Evolutionary conservation across 495 filamentous ascomycete species (phyloP).

Genomic region (Cercophora newfieldiana): DNA sequence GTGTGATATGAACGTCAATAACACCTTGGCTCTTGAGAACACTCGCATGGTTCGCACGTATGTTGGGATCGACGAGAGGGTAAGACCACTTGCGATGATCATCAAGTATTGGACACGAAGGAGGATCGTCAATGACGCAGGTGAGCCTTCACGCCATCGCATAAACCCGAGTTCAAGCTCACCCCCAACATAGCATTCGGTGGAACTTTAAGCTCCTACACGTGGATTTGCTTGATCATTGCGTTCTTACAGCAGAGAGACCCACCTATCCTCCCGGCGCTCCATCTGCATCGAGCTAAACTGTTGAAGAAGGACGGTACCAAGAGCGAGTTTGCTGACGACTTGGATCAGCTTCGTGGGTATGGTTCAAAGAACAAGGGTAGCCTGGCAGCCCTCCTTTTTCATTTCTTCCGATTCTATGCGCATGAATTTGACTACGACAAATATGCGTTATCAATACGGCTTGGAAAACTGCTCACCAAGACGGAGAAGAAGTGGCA

Average conservation of each 20-base stretch:
- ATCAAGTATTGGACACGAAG: slow-evolving; percentile 95
- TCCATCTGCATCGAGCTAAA: slow-evolving; percentile 74
- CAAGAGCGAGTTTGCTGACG: slow-evolving; percentile 78
- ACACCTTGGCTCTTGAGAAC: slow-evolving; percentile 89
- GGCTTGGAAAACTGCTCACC: slow-evolving; percentile 77
- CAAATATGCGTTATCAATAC: slow-evolving; percentile 78
- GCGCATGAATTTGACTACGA: slow-evolving; percentile 92
- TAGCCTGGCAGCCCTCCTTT: slow-evolving; percentile 77
- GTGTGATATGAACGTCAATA: slow-evolving; percentile 99
- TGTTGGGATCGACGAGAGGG: slow-evolving; percentile 87
- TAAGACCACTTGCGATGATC: slow-evolving; percentile 90
- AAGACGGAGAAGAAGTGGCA: slow-evolving; percentile 89
- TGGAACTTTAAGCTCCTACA: slow-evolving; percentile 95
- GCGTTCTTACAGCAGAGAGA: slow-evolving; percentile 90
- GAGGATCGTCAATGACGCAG: slow-evolving; percentile 91
- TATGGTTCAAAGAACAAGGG: slow-evolving; percentile 83
- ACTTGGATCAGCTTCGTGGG: slow-evolving; percentile 67
- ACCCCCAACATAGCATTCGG: slow-evolving; percentile 64
- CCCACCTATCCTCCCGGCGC: slow-evolving; percentile 81
- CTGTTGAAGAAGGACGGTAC: slow-evolving; percentile 57
- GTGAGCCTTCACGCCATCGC: slow-evolving; percentile 50
- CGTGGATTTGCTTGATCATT: slow-evolving; percentile 99
- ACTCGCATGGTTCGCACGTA: slow-evolving; percentile 98
- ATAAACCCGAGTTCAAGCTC: slow-evolving; percentile 11
- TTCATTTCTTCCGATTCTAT: slow-evolving; percentile 92